Percentiles rank a stretch among this genome's conserved stretches.
phyloP scores from a whole-genome alignment of 2,329 filamentous ascomycete genomes.

The Knoxdaviesia capensis region DNA sequence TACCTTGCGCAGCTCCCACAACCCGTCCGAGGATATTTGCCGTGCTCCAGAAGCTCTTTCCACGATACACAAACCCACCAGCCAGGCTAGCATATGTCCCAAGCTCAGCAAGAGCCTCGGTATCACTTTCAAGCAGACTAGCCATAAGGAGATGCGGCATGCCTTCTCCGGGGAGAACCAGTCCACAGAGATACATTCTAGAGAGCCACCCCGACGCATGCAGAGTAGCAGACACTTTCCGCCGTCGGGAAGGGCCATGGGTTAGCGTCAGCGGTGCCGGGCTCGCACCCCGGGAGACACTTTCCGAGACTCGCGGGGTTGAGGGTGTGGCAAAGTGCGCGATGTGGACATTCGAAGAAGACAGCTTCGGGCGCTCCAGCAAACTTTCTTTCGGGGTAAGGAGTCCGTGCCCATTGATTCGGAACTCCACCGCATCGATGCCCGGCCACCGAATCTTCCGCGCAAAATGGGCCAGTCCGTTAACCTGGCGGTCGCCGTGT shows the following conservation, averaged over 20 bases:
- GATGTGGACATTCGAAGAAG: too few relatives aligned
- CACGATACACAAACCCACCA: slow-evolving; percentile 41
- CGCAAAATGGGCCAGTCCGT: slow-evolving; percentile 43
- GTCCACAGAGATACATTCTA: slow-evolving; percentile 44
- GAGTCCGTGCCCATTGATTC: slow-evolving; percentile 23
- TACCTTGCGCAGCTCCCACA: slow-evolving; percentile 38
- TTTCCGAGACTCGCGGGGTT: too few relatives aligned
- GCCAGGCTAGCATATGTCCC: slow-evolving; percentile 42
- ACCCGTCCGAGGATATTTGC: slow-evolving; percentile 44
- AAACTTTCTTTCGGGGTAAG: too few relatives aligned
- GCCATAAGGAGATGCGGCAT: slow-evolving; percentile 45
- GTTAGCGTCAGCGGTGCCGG: too few relatives aligned
- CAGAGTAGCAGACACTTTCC: slow-evolving; percentile 34
- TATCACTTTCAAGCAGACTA: slow-evolving; percentile 43
- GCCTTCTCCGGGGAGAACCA: slow-evolving; percentile 43
- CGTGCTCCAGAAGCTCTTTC: slow-evolving; percentile 51
- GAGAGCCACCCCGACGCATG: slow-evolving; percentile 45
- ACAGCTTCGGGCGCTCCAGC: too few relatives aligned
- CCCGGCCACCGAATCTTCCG: slow-evolving; percentile 41
- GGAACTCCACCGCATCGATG: slow-evolving; percentile 28
- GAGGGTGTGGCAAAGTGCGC: too few relatives aligned
- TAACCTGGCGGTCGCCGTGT: slow-evolving; percentile 35
- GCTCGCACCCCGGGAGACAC: too few relatives aligned
- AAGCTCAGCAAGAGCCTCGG: slow-evolving; percentile 33
- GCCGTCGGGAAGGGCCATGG: slow-evolving; percentile 19